Conservation (phyloP, 148 eudicot genomes). For the Rhododendron ferrugineum region DNA sequence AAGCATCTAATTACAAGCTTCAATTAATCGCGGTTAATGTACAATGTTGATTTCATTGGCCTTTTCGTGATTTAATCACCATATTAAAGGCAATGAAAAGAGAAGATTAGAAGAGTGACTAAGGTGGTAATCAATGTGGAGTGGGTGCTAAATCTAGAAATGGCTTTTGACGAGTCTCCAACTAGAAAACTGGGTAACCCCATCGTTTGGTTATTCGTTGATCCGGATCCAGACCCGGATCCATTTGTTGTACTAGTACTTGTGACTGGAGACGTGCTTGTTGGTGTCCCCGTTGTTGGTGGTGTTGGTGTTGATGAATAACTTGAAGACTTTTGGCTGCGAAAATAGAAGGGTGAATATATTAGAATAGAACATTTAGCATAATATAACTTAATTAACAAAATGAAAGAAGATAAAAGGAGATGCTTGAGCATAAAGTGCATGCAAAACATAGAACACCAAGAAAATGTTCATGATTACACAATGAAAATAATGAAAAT, state of each 20-base stretch:
- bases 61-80: not conserved
- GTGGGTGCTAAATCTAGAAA: conserved; percentile 5
- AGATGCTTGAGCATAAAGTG: not conserved
- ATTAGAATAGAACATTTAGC: not conserved
- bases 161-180: conserved; percentile 14
- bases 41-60: not conserved
- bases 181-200: conserved; percentile 31
- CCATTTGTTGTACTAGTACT: not conserved
- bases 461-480: not conserved
- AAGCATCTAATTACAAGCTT: not conserved
- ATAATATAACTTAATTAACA: not conserved
- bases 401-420: not conserved
- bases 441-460: not conserved
- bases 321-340: conserved; percentile 52
- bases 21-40: not conserved
- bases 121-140: conserved; percentile 6
- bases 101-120: conserved; percentile 8
- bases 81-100: conserved; percentile 3
- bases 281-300: not conserved
- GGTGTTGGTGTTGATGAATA: conserved; percentile 26
- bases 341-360: not conserved
- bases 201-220: conserved; percentile 1
- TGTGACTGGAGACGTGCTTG: not conserved
- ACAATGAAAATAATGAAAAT: not conserved
- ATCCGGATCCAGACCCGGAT: not conserved